phyloP scores from a whole-genome alignment of 345 rosid species.

The Eucalyptus cloeziana region DNA sequence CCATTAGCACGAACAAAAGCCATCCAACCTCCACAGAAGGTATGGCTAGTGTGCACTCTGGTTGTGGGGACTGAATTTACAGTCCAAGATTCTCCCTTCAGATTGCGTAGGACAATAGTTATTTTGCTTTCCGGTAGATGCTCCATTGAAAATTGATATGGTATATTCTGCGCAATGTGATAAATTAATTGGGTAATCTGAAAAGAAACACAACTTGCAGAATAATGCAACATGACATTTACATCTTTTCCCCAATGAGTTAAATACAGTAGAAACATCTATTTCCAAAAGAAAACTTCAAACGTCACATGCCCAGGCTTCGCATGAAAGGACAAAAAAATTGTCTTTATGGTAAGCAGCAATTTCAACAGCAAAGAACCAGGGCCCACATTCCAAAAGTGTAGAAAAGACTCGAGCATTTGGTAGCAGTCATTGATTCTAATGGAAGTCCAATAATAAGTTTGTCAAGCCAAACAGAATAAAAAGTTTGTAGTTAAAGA shows the following conservation, averaged over 20 bases:
- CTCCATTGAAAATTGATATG: constrained; percentile 45
- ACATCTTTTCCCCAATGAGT: not conserved
- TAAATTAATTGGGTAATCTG: not conserved
- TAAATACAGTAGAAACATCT: not conserved
- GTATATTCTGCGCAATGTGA: constrained; percentile 35
- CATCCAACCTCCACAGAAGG: constrained; percentile 65
- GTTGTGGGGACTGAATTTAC: constrained; percentile 63
- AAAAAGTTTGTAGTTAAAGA: not conserved
- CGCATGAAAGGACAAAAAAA: not conserved
- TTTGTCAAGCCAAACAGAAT: not conserved
- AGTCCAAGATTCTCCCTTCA: constrained; percentile 41
- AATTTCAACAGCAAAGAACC: not conserved
- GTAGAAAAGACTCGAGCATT: not conserved
- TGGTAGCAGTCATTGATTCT: not conserved
- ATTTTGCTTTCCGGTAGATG: constrained; percentile 45
- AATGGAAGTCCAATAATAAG: not conserved
- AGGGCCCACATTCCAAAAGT: not conserved
- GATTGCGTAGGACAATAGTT: constrained; percentile 36
- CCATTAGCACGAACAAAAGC: constrained; percentile 47
- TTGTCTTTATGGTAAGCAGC: not conserved
- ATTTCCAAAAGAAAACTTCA: not conserved
- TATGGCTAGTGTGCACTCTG: constrained; percentile 53
- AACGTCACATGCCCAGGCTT: not conserved
- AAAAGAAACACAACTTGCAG: not conserved
- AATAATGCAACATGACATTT: not conserved